These are phyloP conservation scores for Malassezia sp. DNA, from an alignment of 1,284 basidiomycete genomes.

Conservation along the genomic window DNA sequence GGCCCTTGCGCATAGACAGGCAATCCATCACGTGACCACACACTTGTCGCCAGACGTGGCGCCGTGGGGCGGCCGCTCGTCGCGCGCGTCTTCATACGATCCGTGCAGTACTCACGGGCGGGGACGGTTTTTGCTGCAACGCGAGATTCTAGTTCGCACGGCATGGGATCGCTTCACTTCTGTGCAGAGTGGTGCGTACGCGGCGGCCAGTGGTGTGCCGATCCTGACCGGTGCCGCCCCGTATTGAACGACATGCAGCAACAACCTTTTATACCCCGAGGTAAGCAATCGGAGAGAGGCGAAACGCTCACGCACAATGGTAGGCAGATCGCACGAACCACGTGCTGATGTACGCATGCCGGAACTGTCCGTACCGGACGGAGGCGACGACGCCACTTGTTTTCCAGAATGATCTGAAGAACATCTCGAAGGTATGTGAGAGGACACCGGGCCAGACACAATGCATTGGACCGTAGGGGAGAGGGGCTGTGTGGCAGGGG, in stretches of 20 bases:
- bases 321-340: conserved; percentile 65
- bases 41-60: too few relatives aligned
- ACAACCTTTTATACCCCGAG: conserved; percentile 16
- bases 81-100: too few relatives aligned
- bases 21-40: not conserved
- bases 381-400: conserved; percentile 76
- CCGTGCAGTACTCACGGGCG: too few relatives aligned
- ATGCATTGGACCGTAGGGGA: conserved; percentile 1
- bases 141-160: not conserved
- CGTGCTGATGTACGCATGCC: conserved; percentile 80
- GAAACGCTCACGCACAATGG: conserved; percentile 5
- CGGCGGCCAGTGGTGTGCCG: too few relatives aligned
- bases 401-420: conserved; percentile 85
- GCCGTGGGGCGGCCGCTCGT: too few relatives aligned
- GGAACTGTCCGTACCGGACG: conserved; percentile 81
- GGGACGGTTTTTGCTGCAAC: too few relatives aligned
- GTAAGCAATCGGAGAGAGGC: too few relatives aligned
- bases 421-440: conserved; percentile 70
- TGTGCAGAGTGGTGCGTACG: conserved; percentile 39
- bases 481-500: too few relatives aligned
- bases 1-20: not conserved
- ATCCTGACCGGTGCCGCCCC: too few relatives aligned
- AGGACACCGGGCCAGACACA: not conserved
- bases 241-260: not conserved
- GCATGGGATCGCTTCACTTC: conserved; percentile 40